Conservation (phyloP, 345 rosid species). For the Salix dunnii region DNA sequence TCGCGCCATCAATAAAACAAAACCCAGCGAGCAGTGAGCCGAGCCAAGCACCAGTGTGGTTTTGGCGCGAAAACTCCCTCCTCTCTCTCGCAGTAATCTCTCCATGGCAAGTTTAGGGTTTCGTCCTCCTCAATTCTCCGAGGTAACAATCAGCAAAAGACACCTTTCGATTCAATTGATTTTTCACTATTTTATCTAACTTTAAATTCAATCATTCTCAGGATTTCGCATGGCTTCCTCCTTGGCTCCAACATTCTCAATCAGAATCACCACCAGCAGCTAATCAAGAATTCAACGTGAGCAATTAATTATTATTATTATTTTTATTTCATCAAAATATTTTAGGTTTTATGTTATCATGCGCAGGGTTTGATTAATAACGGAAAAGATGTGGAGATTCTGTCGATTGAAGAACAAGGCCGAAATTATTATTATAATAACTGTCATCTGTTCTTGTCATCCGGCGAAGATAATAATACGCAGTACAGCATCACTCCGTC, state of each 20-base stretch:
- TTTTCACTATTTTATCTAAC: not conserved
- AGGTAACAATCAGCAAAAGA: slow-evolving; percentile 23
- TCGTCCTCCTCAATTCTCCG: slow-evolving; percentile 58
- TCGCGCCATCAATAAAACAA: not conserved
- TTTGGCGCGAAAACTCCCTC: slow-evolving; percentile 9
- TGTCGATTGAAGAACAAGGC: slow-evolving; percentile 14
- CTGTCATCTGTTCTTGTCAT: slow-evolving; percentile 29
- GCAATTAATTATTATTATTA: no score
- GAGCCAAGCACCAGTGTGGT: not conserved
- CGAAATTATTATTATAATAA: slow-evolving; percentile 4
- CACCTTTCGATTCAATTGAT: not conserved
- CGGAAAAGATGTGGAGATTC: not conserved
- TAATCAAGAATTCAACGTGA: slow-evolving; percentile 26
- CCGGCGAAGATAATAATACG: slow-evolving; percentile 39
- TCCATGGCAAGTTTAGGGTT: slow-evolving; percentile 41
- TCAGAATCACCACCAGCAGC: slow-evolving; percentile 16
- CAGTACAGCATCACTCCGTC: slow-evolving; percentile 23
- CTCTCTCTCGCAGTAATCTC: not conserved
- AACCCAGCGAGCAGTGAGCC: not conserved
- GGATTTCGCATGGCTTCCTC: slow-evolving; percentile 50
- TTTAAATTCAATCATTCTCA: slow-evolving; percentile 7
- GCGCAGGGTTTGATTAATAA: slow-evolving; percentile 16
- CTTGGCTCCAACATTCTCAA: slow-evolving; percentile 41
- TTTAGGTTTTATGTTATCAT: not conserved
- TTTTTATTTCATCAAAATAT: not conserved